Evolutionary conservation across 139 green algal genomes (phyloP).

Genomic region (Coccomyxa sp.): DNA sequence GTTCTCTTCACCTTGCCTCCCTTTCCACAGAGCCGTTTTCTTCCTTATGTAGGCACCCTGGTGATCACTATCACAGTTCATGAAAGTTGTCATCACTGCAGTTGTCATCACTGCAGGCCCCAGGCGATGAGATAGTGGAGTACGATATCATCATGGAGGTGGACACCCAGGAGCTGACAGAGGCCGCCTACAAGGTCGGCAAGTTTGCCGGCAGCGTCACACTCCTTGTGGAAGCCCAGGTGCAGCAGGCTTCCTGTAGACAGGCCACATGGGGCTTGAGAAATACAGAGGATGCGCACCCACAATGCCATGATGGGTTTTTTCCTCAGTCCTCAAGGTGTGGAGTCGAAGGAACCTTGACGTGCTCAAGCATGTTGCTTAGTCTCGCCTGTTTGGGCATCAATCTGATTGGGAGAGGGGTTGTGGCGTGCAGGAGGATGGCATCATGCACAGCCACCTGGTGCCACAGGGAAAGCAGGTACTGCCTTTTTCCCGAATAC

Average conservation of each 20-base stretch:
- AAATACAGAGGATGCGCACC: not conserved
- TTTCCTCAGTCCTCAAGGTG: not conserved
- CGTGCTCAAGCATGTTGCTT: not conserved
- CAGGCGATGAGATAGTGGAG: not conserved
- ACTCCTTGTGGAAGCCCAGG: not conserved
- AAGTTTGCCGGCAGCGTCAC: constrained; percentile 3
- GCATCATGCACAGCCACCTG: not conserved
- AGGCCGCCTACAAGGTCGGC: constrained; percentile 2
- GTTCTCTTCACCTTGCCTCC: no score
- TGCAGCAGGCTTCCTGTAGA: not conserved
- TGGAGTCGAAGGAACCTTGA: not conserved
- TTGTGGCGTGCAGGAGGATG: not conserved
- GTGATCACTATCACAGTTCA: not conserved
- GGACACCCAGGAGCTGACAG: constrained; percentile 3
- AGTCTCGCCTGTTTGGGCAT: not conserved
- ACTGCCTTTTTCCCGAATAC: not conserved
- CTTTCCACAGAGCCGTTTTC: not conserved
- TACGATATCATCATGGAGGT: constrained; percentile 3
- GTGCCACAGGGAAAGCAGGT: constrained; percentile 3
- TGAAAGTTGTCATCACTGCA: not conserved
- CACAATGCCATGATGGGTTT: not conserved
- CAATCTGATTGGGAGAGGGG: not conserved
- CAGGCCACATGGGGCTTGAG: not conserved
- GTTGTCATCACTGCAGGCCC: not conserved
- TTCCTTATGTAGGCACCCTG: not conserved